A percentile compares a stretch with the other conserved stretches of the same genome.
These are phyloP conservation scores for Exophiala phaeomuriformis DNA, from an alignment of 2,329 filamentous ascomycete genomes.

Conservation along the genomic window DNA sequence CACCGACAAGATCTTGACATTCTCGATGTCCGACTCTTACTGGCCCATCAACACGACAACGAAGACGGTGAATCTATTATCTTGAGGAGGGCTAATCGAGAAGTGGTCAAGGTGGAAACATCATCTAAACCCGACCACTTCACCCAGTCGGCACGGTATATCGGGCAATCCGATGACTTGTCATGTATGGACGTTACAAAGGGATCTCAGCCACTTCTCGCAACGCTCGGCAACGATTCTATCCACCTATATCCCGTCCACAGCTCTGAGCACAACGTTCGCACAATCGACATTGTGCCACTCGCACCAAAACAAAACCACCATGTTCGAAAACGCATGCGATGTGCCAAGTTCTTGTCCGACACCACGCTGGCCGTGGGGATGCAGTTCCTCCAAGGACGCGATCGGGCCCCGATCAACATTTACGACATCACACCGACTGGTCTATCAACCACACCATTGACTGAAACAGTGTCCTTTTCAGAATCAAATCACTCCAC, in stretches of 20 bases:
- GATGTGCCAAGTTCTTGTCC: conserved; percentile 49
- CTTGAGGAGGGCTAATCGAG: conserved; percentile 51
- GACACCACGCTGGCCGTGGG: conserved; percentile 47
- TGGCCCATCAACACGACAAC: conserved; percentile 34
- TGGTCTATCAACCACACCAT: conserved; percentile 35
- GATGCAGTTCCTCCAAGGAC: conserved; percentile 32
- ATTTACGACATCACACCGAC: conserved; percentile 46
- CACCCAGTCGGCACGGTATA: conserved; percentile 28
- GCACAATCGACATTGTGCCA: conserved; percentile 34
- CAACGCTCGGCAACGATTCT: conserved; percentile 44
- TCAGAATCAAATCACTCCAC: not conserved
- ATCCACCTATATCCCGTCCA: conserved; percentile 43
- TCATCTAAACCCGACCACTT: conserved; percentile 38
- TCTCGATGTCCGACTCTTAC: conserved; percentile 49
- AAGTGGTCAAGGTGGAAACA: conserved; percentile 28
- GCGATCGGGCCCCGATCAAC: conserved; percentile 38
- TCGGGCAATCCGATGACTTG: conserved; percentile 40
- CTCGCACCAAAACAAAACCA: conserved; percentile 20
- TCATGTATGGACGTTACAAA: conserved; percentile 44
- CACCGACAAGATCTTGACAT: conserved; percentile 48
- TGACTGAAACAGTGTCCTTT: conserved; percentile 5
- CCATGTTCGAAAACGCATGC: conserved; percentile 33
- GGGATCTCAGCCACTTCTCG: conserved; percentile 40
- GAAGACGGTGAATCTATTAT: conserved; percentile 43
- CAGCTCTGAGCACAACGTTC: conserved; percentile 30